A percentile compares a stretch with the other conserved stretches of the same genome.
Conservation (phyloP, 2,329 filamentous ascomycete species). For the Fusarium hainanense region DNA sequence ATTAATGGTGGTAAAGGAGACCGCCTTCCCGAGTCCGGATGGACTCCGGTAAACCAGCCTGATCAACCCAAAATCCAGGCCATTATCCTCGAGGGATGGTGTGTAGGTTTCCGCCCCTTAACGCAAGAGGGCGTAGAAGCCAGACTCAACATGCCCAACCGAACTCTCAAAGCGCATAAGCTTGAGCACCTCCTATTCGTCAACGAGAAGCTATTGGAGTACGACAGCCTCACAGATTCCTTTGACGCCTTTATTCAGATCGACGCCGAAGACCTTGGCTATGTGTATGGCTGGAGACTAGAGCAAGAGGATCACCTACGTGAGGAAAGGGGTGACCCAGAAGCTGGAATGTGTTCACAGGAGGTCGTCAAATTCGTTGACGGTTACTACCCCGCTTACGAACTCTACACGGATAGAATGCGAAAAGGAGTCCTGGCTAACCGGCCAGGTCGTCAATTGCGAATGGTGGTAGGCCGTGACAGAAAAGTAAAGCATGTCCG, state of each 20-base stretch:
- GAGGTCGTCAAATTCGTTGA: conserved; percentile 80
- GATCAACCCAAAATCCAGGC: conserved; percentile 66
- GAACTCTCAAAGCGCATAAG: conserved; percentile 59
- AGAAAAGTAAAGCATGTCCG: conserved; percentile 68
- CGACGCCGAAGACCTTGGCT: conserved; percentile 76
- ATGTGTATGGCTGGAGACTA: conserved; percentile 86
- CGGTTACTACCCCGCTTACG: conserved; percentile 77
- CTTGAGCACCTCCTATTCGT: conserved; percentile 63
- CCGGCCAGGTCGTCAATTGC: conserved; percentile 66
- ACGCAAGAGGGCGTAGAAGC: conserved; percentile 61
- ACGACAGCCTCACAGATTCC: conserved; percentile 61
- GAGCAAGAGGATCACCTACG: conserved; percentile 82
- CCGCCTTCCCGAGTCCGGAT: conserved; percentile 70
- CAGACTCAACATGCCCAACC: conserved; percentile 62
- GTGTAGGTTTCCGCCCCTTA: conserved; percentile 81
- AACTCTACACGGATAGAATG: conserved; percentile 72
- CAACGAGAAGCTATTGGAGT: conserved; percentile 60
- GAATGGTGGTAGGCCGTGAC: conserved; percentile 70
- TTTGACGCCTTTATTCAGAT: conserved; percentile 68
- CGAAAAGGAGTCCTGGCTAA: conserved; percentile 66
- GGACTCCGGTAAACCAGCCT: conserved; percentile 67
- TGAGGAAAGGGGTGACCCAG: conserved; percentile 65
- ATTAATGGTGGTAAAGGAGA: conserved; percentile 81
- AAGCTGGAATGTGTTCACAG: conserved; percentile 81
- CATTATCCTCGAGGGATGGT: conserved; percentile 91